Evolutionary conservation across 148 eudicot genomes (phyloP), one percentile per base, ranked within the genome.

Genomic region (Chenopodium formosanum): DNA sequence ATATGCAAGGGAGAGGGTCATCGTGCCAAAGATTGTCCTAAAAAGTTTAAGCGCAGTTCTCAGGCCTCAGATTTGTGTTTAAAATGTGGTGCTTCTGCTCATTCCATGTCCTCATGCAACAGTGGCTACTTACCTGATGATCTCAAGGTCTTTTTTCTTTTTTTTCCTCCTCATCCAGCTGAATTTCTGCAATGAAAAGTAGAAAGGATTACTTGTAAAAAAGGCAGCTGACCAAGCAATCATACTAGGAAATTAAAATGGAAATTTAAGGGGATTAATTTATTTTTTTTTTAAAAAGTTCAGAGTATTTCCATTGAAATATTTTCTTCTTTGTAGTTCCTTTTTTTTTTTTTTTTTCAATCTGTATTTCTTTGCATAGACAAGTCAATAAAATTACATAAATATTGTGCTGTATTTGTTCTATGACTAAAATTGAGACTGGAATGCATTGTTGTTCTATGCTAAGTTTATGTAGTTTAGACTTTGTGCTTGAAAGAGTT

Each of bases 11-110:
- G 85, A 77, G 90, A 88, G 44, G 97, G 97, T 75, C 99, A 97
- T 70, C 92, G 90, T 73, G 98, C 99, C 14, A 97, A 88, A 88
- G 95, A 97, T 87, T 97, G 99, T 85, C 98, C 99, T 10, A 91
- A 90, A 60, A 97, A 90, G 82, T 85, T 79, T 85, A 88, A 81
- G 73, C 78, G 74, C 46, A 71, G 85, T 76, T 85, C 89, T 22
- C 66, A 78, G 50, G 84, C 83, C 73, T 88, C 85, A 32, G 91
- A 90, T 34, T 75, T 90, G 50, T 97, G 99, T 83, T 88, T 97
- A 75, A 94, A 90, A 86, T 97, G 99, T 84, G 99, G 99, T 83
- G 90, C 93, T 81, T 81, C 89, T 72, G 95, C 91, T 31, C 97
- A 97, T 86, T 93, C 85, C 31, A 89, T 97, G 95, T 78, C 85